phyloP scores from a whole-genome alignment of 2,329 filamentous ascomycete species.

The Ascochyta rabiei region DNA sequence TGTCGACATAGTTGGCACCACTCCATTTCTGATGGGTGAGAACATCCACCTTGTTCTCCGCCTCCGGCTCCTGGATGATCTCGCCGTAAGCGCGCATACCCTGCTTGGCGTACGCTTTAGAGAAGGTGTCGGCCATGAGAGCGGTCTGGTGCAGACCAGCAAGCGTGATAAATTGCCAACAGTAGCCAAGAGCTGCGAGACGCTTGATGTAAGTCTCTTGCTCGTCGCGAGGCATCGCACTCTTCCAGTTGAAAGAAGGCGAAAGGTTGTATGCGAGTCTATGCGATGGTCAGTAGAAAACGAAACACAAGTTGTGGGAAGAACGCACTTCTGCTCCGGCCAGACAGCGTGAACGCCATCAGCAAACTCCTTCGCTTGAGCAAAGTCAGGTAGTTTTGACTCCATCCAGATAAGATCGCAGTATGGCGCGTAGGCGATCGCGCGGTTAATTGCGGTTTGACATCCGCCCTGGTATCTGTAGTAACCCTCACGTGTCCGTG shows the following conservation, averaged over 20 bases:
- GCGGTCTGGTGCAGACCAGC: conserved; percentile 95
- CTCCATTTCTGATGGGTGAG: conserved; percentile 99
- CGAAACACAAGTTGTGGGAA: neutral
- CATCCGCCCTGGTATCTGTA: conserved; percentile 92
- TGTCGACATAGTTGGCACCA: conserved; percentile 92
- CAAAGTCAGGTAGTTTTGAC: conserved; percentile 91
- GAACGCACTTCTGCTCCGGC: conserved; percentile 89
- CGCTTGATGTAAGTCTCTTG: conserved; percentile 98
- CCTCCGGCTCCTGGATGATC: conserved; percentile 97
- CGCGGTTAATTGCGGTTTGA: conserved; percentile 87
- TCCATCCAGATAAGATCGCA: conserved; percentile 99
- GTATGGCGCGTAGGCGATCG: conserved; percentile 89
- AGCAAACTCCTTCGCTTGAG: conserved; percentile 91
- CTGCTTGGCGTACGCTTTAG: conserved; percentile 76
- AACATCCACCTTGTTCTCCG: conserved; percentile 86
- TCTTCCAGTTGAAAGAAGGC: conserved; percentile 99
- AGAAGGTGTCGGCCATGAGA: conserved; percentile 88
- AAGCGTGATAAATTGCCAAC: conserved; percentile 99
- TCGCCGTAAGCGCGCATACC: conserved; percentile 98
- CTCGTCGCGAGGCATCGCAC: conserved; percentile 87
- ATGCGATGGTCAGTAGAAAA: conserved; percentile 12
- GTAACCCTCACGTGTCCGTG: conserved; percentile 91
- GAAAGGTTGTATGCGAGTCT: conserved; percentile 98
- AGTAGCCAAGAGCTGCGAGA: conserved; percentile 87
- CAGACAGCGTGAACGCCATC: conserved; percentile 91